Evolutionary conservation across 2,329 filamentous ascomycete species (phyloP), one percentile per base, ranked within the genome.

Genomic region (Aspergillus aculeatinus): DNA sequence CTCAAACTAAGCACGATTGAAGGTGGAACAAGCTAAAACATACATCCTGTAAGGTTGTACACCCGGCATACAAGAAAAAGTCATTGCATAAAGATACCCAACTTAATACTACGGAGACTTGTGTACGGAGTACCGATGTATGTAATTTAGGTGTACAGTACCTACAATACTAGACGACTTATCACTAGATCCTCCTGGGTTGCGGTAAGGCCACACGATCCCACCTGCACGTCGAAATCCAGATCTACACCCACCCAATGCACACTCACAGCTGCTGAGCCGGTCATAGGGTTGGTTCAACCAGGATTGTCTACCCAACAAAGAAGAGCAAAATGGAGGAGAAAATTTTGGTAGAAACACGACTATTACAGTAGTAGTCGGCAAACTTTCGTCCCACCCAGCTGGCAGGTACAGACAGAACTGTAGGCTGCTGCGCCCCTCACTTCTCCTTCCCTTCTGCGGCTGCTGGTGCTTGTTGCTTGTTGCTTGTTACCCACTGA

Each of bases 361-460:
- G n/a, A 48, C 48, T 48, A 49, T 49, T 49, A 48, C 52, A 58
- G 33, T 59, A 29, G 25, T 44, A 61, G 57, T 66, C 60, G 63
- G 65, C 62, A 65, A 66, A 64, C 57, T 63, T 61, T 65, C 56
- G 63, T 66, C 63, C 65, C 65, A 67, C 65, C 25, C 56, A 59
- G 56, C 47, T 53, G 52, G 53, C 35, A 58, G 53, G 55, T 44
- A 19, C 16, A 29, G 27, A 9, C 6, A 9, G 7, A 19, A 44
- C 16, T 19, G 39, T 44, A 44, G 16, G 6, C 5, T 44, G 55
- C 58, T 57, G 54, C 63, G 64, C 64, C 63, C 63, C 63, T 65
- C 59, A 60, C 55, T 57, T 63, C 53, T 33, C n/a, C 35, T 35
- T 35, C 42, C 19, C 16, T 16, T 44, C 39, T 44, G 39, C 16